phyloP scores from a whole-genome alignment of 768 basidiomycete genomes.

The Myochromella boudieri region DNA sequence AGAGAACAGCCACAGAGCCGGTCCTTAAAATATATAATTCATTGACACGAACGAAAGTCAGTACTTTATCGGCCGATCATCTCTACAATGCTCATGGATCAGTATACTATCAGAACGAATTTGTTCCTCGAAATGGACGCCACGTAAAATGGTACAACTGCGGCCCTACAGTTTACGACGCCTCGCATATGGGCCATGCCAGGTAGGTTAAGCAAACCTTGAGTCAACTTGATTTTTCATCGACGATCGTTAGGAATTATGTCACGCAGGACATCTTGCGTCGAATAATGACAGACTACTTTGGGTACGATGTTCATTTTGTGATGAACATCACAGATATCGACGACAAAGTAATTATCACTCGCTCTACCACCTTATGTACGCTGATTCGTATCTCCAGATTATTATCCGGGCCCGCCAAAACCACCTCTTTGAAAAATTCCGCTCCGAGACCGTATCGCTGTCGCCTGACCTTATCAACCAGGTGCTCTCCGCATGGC shows the following conservation, averaged over 20 bases:
- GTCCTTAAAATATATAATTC: constrained; percentile 89
- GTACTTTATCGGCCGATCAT: constrained; percentile 12
- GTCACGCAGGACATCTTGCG: constrained; percentile 92
- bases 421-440: constrained; percentile 66
- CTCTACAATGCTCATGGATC: constrained; percentile 12
- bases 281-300: constrained; percentile 91
- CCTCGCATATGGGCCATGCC: constrained; percentile 98
- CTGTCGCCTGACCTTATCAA: constrained; percentile 61
- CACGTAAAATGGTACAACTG: constrained; percentile 99
- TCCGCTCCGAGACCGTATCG: constrained; percentile 49
- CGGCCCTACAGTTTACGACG: constrained; percentile 98
- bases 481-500: constrained; percentile 64
- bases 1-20: constrained; percentile 49
- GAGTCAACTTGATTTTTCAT: constrained; percentile 2
- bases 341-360: constrained; percentile 84
- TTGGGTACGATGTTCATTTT: constrained; percentile 96
- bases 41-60: constrained; percentile 85
- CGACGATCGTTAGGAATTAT: constrained; percentile 70
- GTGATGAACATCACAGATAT: constrained; percentile 99
- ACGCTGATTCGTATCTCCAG: constrained; percentile 37
- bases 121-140: constrained; percentile 65
- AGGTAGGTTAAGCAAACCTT: constrained; percentile 50
- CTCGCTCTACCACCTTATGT: constrained; percentile 12
- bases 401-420: constrained; percentile 92
- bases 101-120: constrained; percentile 57